Base-by-base conservation (phyloP, 202 grass and related monocot species). In the Bolboschoenoplectus hybrid region DNA sequence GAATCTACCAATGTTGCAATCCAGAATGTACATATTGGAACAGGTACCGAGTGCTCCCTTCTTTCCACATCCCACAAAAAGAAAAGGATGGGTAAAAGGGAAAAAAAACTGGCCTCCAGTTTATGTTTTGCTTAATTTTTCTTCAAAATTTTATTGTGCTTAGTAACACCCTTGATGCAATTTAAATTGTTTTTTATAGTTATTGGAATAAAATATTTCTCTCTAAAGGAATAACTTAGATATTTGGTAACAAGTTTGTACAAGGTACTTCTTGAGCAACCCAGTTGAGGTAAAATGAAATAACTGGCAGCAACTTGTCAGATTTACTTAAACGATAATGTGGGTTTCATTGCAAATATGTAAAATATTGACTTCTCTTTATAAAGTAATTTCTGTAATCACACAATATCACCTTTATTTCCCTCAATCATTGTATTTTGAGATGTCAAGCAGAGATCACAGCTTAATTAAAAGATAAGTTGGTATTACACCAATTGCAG, bases 1-100 rank as follows among this genome's bases (percentile, higher is more conserved):
- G 93, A 95, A 56, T 98, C 95, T 17, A 86, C 66, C 3, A 92
- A 90, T 7, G 89, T 98, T 38, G 85, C 84, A 49, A 83, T 98
- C 84, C 90, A 86, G 11, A 55, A 83, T 47, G 89, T 86, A 77
- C 91, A 88, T 79, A 95, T 98, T 85, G 91, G 90, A 82, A 98
- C 95, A 77, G 95, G 89, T 91, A 65, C 5, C 6, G 16, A 68
- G 44, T 19, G 2, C 70, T 49, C 70, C 45, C 45, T 74, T 11
- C 8, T 9, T 6, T 6, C 5, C 1, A 36, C 9, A 62, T 11
- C 6, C 17, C 26, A 26, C 26, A 26, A 26, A 26, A 26, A 26
- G 26, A 26, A 26, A 26, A 26, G 26, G 26, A 26, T 26, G 26
- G 0, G 26, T 26, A 26, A 26, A 26, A 26, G 26, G 26, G 26